Conservation (phyloP, 768 basidiomycete genomes). For the Suillus spraguei region DNA sequence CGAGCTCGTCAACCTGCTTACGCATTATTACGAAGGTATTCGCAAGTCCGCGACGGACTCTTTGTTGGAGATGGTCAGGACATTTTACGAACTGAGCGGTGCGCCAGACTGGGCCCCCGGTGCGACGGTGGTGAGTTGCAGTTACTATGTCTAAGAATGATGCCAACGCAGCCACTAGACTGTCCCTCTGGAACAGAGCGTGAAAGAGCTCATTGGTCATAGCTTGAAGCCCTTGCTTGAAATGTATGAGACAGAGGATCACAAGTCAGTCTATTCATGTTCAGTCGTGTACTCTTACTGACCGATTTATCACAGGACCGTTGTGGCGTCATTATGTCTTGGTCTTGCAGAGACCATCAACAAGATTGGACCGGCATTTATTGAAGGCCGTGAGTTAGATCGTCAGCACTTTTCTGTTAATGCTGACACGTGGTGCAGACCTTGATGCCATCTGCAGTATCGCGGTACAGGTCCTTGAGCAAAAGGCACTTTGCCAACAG, state of each 20-base stretch:
- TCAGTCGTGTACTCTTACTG: slow-evolving; percentile 17
- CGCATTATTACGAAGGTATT: slow-evolving; percentile 98
- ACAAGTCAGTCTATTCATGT: slow-evolving; percentile 74
- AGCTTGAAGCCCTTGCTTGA: slow-evolving; percentile 76
- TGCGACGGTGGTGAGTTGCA: slow-evolving; percentile 53
- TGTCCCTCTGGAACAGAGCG: slow-evolving; percentile 60
- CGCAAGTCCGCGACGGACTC: slow-evolving; percentile 90
- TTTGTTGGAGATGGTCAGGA: slow-evolving; percentile 84
- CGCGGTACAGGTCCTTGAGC: slow-evolving; percentile 84
- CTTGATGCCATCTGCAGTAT: slow-evolving; percentile 80
- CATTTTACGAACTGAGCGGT: slow-evolving; percentile 88
- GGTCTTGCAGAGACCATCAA: slow-evolving; percentile 91
- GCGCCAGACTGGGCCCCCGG: slow-evolving; percentile 86
- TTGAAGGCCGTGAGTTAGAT: slow-evolving; percentile 67
- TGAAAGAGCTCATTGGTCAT: slow-evolving; percentile 79
- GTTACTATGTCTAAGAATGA: background rate
- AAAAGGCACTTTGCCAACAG: slow-evolving; percentile 95
- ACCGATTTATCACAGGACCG: slow-evolving; percentile 54
- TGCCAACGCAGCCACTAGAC: slow-evolving; percentile 32
- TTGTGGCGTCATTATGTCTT: slow-evolving; percentile 85
- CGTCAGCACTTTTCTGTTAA: background rate
- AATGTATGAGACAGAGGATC: slow-evolving; percentile 93
- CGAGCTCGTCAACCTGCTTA: slow-evolving; percentile 75
- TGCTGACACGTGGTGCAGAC: slow-evolving; percentile 42
- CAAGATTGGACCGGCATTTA: slow-evolving; percentile 86